A percentile compares a stretch with the other conserved stretches of the same genome.
phyloP scores from a whole-genome alignment of 352 stramenopile genomes.

The Phytophthora multivora region DNA sequence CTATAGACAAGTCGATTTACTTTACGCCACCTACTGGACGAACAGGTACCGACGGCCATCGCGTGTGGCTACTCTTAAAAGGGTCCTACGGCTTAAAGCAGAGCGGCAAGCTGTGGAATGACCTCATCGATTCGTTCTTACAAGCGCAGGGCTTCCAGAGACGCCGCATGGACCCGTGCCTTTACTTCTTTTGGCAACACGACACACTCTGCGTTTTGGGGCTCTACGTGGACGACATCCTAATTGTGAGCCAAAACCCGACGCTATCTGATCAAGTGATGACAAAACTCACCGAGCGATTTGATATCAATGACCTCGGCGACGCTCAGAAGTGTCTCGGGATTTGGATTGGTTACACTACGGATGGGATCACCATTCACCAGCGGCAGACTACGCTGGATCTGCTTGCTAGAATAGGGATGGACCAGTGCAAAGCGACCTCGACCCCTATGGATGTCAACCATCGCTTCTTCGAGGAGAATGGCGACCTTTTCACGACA shows the following conservation, averaged over 20 bases:
- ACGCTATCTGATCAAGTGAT: conserved; percentile 2
- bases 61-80: neutral
- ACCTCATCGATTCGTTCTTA: conserved; percentile 13
- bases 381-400: conserved; percentile 4
- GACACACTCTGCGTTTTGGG: conserved; percentile 1
- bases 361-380: conserved; percentile 2
- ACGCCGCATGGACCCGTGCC: conserved; percentile 2
- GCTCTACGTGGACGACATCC: conserved; percentile 10
- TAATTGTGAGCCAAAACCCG: conserved; percentile 7
- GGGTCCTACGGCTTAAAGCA: neutral
- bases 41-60: neutral
- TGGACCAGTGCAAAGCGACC: neutral
- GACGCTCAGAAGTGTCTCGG: conserved; percentile 10
- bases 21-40: conserved; percentile 7
- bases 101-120: conserved; percentile 9
- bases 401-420: conserved; percentile 6
- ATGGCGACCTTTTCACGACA: conserved; percentile 1
- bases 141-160: conserved; percentile 3
- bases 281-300: neutral
- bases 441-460: conserved; percentile 8
- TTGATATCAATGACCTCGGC: conserved; percentile 17
- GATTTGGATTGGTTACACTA: conserved; percentile 2
- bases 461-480: neutral
- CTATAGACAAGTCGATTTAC: conserved; percentile 15
- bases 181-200: conserved; percentile 1